These are phyloP conservation scores for Salix caprea DNA, from an alignment of 345 rosid genomes.

Conservation along the genomic window DNA sequence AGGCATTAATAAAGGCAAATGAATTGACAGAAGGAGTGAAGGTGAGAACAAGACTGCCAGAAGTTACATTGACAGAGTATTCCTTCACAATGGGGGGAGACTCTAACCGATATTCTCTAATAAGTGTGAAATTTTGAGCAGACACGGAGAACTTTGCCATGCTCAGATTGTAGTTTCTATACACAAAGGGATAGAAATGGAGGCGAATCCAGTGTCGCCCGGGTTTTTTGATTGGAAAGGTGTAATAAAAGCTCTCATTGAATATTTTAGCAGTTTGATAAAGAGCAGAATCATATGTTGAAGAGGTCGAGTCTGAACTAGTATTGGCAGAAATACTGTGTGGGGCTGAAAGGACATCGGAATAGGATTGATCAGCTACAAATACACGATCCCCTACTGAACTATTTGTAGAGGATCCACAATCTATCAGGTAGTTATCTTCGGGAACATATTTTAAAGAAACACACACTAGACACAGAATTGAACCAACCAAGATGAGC, in stretches of 20 bases:
- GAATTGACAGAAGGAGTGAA: constrained; percentile 49
- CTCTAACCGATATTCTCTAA: constrained; percentile 39
- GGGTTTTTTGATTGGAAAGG: constrained; percentile 39
- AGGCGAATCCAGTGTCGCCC: constrained; percentile 78
- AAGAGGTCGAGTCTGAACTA: constrained; percentile 23
- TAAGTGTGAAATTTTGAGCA: constrained; percentile 59
- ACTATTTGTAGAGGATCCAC: constrained; percentile 56
- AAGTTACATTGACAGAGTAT: constrained; percentile 47
- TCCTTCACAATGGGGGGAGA: constrained; percentile 42
- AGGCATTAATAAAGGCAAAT: constrained; percentile 64
- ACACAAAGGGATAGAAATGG: constrained; percentile 54
- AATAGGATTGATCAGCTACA: constrained; percentile 11
- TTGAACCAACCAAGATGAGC: constrained; percentile 26
- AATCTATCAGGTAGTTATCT: constrained; percentile 54
- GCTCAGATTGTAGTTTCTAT: constrained; percentile 39
- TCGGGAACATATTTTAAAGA: constrained; percentile 45
- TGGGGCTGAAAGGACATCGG: constrained; percentile 8
- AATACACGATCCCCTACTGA: constrained; percentile 43
- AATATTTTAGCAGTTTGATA: constrained; percentile 58
- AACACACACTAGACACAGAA: constrained; percentile 24
- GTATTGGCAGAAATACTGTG: constrained; percentile 1
- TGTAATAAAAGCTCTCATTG: constrained; percentile 34
- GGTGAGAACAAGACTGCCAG: constrained; percentile 37
- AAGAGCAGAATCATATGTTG: constrained; percentile 37
- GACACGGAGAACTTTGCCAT: constrained; percentile 61